Base-by-base conservation (phyloP, 495 filamentous ascomycete species). In the Penicillium mononematosum region DNA sequence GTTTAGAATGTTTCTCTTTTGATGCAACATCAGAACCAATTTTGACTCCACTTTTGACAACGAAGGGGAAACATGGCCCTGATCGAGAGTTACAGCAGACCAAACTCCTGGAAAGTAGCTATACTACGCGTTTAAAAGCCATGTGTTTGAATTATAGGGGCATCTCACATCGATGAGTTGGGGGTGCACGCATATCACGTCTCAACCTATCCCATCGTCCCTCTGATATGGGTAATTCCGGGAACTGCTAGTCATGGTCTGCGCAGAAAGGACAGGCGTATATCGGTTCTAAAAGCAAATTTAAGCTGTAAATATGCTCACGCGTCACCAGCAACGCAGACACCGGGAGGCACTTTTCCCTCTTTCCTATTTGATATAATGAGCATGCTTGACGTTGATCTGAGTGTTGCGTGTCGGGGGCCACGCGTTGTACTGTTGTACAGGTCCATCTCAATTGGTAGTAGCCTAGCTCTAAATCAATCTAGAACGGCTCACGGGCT, bases 351-450 rank as follows among this genome's bases (percentile, higher is more conserved):
- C n/a, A 7, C 24, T 17, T 1, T 47, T 41, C n/a, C 17, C 25
- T 44, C 2, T 47, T 41, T 22, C 17, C 25, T 44, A 22, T 44
- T 53, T 31, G 25, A 16, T 27, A 41, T 31, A 48, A 19, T 31
- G 32, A 45, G 29, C 16, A 46, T 34, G 9, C 17, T 29, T 22
- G 12, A 38, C 22, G n/a, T 25, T 52, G 16, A 45, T 42, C 41
- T 51, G 54, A 47, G 46, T 38, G 58, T 61, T 58, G 50, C 25
- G 52, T 24, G n/a, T 55, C 53, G 52, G 7, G 24, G 38, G 49
- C 60, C 53, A 61, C 58, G 53, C 52, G 55, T 58, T 60, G 58
- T 54, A 61, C 53, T 49, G 55, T 58, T 60, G 58, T 54, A 61
- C 53, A 54, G 42, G 43, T 47, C 49, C 16, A 5, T 45, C 17